A percentile compares a stretch with the other conserved stretches of the same genome.
Evolutionary conservation across 2,329 filamentous ascomycete species (phyloP).

Genomic region (Pestalotiopsis sp.): DNA sequence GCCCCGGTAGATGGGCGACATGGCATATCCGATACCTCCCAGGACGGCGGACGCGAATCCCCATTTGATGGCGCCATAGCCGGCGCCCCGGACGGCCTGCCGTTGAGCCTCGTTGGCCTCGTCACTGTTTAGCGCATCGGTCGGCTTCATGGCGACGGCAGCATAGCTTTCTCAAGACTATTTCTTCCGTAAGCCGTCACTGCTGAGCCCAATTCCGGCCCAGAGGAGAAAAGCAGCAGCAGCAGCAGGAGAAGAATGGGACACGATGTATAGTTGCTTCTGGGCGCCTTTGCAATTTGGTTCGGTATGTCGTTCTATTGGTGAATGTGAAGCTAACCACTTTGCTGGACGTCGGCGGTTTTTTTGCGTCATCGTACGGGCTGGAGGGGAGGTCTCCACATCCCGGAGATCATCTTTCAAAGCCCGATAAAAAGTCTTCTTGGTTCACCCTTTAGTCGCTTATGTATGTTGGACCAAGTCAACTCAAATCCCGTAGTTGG

Average conservation of each 20-base stretch:
- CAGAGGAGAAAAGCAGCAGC: not conserved
- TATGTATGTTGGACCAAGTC: not conserved
- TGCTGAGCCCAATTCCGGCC: not conserved
- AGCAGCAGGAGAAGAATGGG: too few species aligned
- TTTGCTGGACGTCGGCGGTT: not conserved
- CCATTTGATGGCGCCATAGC: slow-evolving; percentile 72
- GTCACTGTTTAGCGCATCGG: slow-evolving; percentile 63
- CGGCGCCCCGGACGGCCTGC: slow-evolving; percentile 70
- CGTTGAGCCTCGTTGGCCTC: slow-evolving; percentile 72
- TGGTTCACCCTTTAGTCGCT: not conserved
- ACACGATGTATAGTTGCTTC: not conserved
- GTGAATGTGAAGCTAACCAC: not conserved
- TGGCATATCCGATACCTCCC: slow-evolving; percentile 62
- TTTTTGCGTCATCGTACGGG: slow-evolving; percentile 13
- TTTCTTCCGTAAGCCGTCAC: too few species aligned
- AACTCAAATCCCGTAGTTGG: not conserved
- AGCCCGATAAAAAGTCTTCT: not conserved
- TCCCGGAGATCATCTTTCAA: not conserved
- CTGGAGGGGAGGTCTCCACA: not conserved
- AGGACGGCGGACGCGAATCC: slow-evolving; percentile 66
- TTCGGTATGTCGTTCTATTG: not conserved
- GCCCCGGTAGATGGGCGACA: slow-evolving; percentile 73
- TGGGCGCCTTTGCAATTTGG: not conserved
- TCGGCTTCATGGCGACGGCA: slow-evolving; percentile 32
- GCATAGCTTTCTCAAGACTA: not conserved